Conservation (phyloP, 257 asterid genomes). For the Gynochthodes officinalis region DNA sequence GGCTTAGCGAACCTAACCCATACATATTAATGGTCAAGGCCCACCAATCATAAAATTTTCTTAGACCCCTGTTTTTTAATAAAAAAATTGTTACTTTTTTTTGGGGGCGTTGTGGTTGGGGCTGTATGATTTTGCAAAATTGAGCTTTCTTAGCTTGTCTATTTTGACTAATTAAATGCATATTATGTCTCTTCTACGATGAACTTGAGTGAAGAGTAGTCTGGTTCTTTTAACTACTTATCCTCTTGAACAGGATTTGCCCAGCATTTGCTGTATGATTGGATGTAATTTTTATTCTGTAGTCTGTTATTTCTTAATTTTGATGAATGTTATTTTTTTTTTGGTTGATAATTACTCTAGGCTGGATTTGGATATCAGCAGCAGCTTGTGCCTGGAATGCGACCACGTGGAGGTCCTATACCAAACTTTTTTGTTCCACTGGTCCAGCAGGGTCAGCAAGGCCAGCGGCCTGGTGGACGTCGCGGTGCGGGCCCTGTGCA, state of each 20-base stretch:
- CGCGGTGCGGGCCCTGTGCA: slow-evolving; percentile 51
- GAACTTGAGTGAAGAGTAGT: background rate
- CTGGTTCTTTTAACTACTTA: background rate
- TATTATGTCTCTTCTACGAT: background rate
- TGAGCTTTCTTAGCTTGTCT: background rate
- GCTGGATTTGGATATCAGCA: slow-evolving; percentile 70
- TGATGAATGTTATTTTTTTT: background rate
- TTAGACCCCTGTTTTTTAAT: background rate
- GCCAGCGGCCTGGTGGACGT: slow-evolving; percentile 53
- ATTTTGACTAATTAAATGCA: background rate
- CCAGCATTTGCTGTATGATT: too few species aligned
- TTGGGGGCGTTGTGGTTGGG: too few species aligned
- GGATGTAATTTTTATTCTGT: too few species aligned
- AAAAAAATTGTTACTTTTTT: too few species aligned
- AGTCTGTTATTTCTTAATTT: too few species aligned
- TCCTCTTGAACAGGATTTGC: too few species aligned
- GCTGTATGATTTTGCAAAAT: too few species aligned
- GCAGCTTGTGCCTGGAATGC: slow-evolving; percentile 62
- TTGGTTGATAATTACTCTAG: slow-evolving; percentile 19
- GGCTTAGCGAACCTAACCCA: too few species aligned
- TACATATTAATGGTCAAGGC: slow-evolving; percentile 81
- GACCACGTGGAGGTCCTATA: slow-evolving; percentile 58
- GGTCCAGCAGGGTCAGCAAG: slow-evolving; percentile 54
- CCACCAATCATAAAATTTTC: slow-evolving; percentile 43
- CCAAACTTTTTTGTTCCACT: slow-evolving; percentile 53